Evolutionary conservation across 345 rosid genomes (phyloP).

Genomic region (Dovyalis caffra): DNA sequence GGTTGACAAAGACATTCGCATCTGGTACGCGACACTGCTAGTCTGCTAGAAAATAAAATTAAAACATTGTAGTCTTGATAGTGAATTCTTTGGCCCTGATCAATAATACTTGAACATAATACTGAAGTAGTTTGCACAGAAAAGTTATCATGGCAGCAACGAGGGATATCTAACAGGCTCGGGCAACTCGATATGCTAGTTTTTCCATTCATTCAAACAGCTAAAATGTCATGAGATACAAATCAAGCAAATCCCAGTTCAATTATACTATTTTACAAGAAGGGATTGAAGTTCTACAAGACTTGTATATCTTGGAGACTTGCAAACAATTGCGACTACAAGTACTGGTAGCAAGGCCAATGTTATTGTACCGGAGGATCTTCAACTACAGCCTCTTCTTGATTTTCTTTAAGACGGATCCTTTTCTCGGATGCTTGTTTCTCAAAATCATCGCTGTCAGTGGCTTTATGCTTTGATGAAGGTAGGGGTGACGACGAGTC

Average conservation of each 20-base stretch:
- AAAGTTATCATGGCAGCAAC: too few relatives aligned
- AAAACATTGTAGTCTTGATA: too few relatives aligned
- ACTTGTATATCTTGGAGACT: neutral
- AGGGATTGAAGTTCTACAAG: neutral
- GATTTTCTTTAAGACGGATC: slow-evolving; percentile 31
- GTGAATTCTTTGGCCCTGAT: neutral
- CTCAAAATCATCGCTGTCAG: slow-evolving; percentile 23
- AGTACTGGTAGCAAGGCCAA: neutral
- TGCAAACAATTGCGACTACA: neutral
- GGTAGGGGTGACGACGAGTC: slow-evolving; percentile 30
- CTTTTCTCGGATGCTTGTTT: slow-evolving; percentile 42
- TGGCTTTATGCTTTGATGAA: slow-evolving; percentile 35
- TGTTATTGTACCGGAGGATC: slow-evolving; percentile 32
- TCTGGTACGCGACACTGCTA: neutral
- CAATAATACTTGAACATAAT: neutral
- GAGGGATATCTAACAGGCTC: too few relatives aligned
- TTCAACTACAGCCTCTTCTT: slow-evolving; percentile 35
- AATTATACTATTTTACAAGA: neutral
- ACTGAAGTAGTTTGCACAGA: too few relatives aligned
- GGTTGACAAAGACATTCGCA: neutral
- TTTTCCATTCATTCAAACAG: too few relatives aligned
- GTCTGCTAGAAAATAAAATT: too few relatives aligned
- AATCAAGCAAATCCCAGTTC: neutral
- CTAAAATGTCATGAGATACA: neutral
- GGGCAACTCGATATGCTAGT: too few relatives aligned